Evolutionary conservation across 768 basidiomycete species (phyloP).

Genomic region (Hericium coralloides): DNA sequence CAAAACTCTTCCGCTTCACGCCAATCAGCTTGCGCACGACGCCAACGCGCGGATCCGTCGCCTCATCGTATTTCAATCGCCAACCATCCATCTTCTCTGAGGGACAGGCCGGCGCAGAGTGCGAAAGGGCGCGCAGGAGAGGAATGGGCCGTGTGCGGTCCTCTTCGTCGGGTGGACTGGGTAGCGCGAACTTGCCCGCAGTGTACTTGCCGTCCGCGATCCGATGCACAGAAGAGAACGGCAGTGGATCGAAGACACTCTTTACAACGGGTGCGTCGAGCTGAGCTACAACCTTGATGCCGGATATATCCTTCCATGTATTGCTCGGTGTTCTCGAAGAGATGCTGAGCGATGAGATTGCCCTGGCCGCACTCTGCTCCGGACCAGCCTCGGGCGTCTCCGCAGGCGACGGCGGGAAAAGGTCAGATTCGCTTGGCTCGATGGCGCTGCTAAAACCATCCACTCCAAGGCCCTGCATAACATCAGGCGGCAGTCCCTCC

Average conservation of each 20-base stretch:
- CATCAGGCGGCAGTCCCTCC: neutral
- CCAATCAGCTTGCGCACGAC: constrained; percentile 61
- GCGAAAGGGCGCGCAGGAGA: constrained; percentile 26
- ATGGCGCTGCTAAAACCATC: neutral
- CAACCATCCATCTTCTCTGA: constrained; percentile 29
- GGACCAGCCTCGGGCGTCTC: neutral
- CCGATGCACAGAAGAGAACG: constrained; percentile 57
- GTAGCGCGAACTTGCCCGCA: constrained; percentile 63
- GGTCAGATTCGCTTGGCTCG: neutral
- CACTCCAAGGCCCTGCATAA: neutral
- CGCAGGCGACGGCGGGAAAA: neutral
- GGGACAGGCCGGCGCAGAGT: neutral
- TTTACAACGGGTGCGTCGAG: constrained; percentile 17
- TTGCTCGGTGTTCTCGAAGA: too few relatives aligned
- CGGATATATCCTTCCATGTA: too few relatives aligned
- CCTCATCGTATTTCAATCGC: constrained; percentile 45
- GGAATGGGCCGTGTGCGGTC: constrained; percentile 14
- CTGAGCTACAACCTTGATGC: neutral
- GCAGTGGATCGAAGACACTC: constrained; percentile 60
- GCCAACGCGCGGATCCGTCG: constrained; percentile 65
- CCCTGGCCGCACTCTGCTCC: neutral
- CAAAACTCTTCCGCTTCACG: constrained; percentile 53
- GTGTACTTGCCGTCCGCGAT: constrained; percentile 66
- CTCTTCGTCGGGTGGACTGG: constrained; percentile 49
- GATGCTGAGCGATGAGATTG: too few relatives aligned